Percentiles rank a stretch among this genome's conserved stretches.
phyloP scores from a whole-genome alignment of 495 filamentous ascomycete species.

The Xylaria intraflava region DNA sequence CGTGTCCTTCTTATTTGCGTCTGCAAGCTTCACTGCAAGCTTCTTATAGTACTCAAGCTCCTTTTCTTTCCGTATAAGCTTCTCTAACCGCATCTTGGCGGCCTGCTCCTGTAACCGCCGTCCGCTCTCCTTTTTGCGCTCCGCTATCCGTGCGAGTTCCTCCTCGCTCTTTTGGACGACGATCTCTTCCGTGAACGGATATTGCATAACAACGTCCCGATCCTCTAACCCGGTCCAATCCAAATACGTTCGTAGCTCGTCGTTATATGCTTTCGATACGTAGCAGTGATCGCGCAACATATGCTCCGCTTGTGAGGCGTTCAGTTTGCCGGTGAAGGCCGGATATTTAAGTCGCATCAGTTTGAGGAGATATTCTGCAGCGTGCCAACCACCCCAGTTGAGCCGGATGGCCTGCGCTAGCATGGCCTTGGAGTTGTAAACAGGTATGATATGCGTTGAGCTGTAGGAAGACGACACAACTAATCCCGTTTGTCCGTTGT shows the following conservation, averaged over 20 bases:
- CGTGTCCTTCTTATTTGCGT: slow-evolving; percentile 79
- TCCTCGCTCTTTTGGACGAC: slow-evolving; percentile 86
- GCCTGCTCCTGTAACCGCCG: slow-evolving; percentile 90
- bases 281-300: slow-evolving; percentile 88
- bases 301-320: slow-evolving; percentile 74
- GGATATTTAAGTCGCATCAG: slow-evolving; percentile 91
- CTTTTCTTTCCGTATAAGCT: slow-evolving; percentile 89
- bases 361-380: slow-evolving; percentile 82
- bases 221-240: slow-evolving; percentile 88
- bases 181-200: slow-evolving; percentile 86
- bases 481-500: slow-evolving; percentile 78
- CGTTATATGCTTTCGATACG: slow-evolving; percentile 72
- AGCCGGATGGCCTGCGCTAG: slow-evolving; percentile 77
- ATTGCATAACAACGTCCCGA: slow-evolving; percentile 81
- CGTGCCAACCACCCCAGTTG: slow-evolving; percentile 91
- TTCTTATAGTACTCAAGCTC: slow-evolving; percentile 91
- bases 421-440: slow-evolving; percentile 75
- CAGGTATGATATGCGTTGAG: slow-evolving; percentile 91
- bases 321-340: slow-evolving; percentile 76
- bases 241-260: slow-evolving; percentile 65
- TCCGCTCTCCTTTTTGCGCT: slow-evolving; percentile 88
- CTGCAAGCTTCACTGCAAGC: slow-evolving; percentile 57
- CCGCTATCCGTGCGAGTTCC: slow-evolving; percentile 78
- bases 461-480: slow-evolving; percentile 89
- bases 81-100: slow-evolving; percentile 91